Percentiles rank a stretch among this genome's conserved stretches.
Evolutionary conservation across 257 asterid genomes (phyloP).

Genomic region (Nicotiana attenuata): DNA sequence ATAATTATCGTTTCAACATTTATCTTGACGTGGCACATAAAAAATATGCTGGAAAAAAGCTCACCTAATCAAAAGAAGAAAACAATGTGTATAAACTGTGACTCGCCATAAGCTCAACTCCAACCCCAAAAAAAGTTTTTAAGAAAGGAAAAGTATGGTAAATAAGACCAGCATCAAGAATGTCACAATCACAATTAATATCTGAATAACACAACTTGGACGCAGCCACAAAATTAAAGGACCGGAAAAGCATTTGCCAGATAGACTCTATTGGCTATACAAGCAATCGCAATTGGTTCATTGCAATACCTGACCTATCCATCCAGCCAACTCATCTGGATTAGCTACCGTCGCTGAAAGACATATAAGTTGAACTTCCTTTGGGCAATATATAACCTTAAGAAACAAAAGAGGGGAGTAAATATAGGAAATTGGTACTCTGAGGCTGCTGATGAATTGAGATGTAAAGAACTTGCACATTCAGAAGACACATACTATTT

Average conservation of each 20-base stretch:
- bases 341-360: slow-evolving; percentile 97
- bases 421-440: slow-evolving; percentile 7
- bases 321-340: slow-evolving; percentile 97
- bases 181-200: neutral
- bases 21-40: too few species aligned
- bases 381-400: slow-evolving; percentile 95
- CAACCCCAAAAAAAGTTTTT: neutral
- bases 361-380: slow-evolving; percentile 95
- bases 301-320: slow-evolving; percentile 92
- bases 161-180: neutral
- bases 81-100: too few species aligned
- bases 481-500: slow-evolving; percentile 66
- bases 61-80: too few species aligned
- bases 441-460: slow-evolving; percentile 7
- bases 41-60: too few species aligned
- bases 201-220: neutral
- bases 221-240: neutral
- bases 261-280: neutral
- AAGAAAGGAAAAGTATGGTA: neutral
- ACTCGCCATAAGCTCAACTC: neutral
- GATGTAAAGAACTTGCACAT: slow-evolving; percentile 15
- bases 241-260: neutral
- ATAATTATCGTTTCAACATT: neutral
- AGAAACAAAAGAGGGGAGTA: slow-evolving; percentile 10
- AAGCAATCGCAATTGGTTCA: slow-evolving; percentile 16